Evolutionary conservation across 495 filamentous ascomycete species (phyloP).

Genomic region (Xylaria telfairii): DNA sequence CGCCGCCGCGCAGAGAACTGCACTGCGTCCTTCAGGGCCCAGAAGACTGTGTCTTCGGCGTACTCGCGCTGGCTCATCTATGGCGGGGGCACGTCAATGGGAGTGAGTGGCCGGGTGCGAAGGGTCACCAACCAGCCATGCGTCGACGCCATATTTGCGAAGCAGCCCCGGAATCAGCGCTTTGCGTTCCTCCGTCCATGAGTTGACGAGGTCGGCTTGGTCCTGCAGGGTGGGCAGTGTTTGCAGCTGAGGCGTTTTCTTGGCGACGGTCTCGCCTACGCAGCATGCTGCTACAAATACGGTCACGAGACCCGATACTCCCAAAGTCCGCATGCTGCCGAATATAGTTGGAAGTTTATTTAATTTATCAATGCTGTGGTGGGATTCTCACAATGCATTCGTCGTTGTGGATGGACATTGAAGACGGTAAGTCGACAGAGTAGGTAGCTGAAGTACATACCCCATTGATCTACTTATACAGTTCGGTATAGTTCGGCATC

Average conservation of each 20-base stretch:
- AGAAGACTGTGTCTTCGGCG: slow-evolving; percentile 57
- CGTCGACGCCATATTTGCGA: slow-evolving; percentile 51
- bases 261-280: slow-evolving; percentile 20
- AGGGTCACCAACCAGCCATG: slow-evolving; percentile 49
- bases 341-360: background rate
- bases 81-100: background rate
- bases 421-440: background rate
- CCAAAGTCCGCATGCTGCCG: slow-evolving; percentile 30
- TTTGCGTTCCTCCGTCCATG: slow-evolving; percentile 48
- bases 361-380: background rate
- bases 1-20: slow-evolving; percentile 54
- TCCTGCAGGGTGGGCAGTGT: slow-evolving; percentile 48
- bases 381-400: background rate
- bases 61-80: slow-evolving; percentile 58
- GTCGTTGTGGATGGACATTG: background rate
- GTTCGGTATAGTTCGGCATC: background rate
- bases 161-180: slow-evolving; percentile 47
- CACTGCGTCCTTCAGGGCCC: slow-evolving; percentile 50
- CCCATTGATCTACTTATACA: background rate
- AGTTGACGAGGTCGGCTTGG: slow-evolving; percentile 49
- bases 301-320: slow-evolving; percentile 23
- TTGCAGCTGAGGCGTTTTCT: slow-evolving; percentile 43
- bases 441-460: background rate
- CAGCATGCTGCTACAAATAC: slow-evolving; percentile 16
- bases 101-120: background rate